Evolutionary conservation across 169 alveolate genomes (phyloP).

Genomic region (Plasmodium adleri): DNA sequence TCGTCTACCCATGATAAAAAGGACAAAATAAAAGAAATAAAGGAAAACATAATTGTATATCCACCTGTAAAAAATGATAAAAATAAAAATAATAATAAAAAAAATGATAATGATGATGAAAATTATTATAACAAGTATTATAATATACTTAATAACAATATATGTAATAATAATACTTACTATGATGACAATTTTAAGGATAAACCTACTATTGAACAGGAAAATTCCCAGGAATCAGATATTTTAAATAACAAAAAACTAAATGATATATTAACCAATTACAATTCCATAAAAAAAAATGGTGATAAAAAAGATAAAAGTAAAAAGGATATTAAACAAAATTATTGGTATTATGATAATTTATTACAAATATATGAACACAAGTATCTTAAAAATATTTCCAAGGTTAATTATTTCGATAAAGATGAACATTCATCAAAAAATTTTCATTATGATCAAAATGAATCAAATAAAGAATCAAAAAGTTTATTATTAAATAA

Average conservation of each 20-base stretch:
- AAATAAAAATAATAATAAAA: constrained; percentile 1
- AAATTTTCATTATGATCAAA: too few species aligned
- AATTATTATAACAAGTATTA: constrained; percentile 14
- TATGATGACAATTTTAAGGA: too few species aligned
- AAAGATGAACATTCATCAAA: too few species aligned
- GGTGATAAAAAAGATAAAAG: background rate
- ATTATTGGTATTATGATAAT: constrained; percentile 25
- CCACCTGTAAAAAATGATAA: background rate
- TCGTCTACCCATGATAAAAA: background rate
- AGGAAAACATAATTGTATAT: background rate
- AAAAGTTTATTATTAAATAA: too few species aligned
- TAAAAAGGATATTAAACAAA: background rate
- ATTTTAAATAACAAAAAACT: too few species aligned
- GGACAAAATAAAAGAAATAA: background rate
- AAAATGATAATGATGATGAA: background rate
- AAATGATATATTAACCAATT: too few species aligned
- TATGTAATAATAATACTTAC: too few species aligned
- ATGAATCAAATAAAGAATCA: too few species aligned
- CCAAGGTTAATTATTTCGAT: background rate
- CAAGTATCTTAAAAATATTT: constrained; percentile 44
- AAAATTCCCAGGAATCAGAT: too few species aligned
- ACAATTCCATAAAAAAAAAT: background rate
- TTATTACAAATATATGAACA: constrained; percentile 70
- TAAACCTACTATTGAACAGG: too few species aligned
- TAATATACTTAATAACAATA: constrained; percentile 8